Conservation (phyloP, 495 filamentous ascomycete genomes). For the Paragyromitra xinjiangensis region DNA sequence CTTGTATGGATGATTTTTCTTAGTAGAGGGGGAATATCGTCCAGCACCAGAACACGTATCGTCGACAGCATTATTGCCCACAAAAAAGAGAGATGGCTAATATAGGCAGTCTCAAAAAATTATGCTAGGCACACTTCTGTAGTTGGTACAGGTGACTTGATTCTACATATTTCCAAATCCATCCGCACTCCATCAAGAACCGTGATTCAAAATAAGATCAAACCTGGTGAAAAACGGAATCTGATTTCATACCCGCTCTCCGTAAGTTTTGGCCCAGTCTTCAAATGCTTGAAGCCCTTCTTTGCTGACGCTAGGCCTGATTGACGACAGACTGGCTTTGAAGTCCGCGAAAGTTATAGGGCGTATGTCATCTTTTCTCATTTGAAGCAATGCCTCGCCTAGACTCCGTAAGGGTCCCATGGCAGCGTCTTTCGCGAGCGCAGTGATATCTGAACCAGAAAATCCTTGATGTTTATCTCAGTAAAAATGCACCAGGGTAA, state of each 20-base stretch:
- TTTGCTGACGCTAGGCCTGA: constrained; percentile 88
- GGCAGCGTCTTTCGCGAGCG: constrained; percentile 94
- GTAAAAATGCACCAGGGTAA: neutral
- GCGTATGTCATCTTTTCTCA: constrained; percentile 91
- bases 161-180: neutral
- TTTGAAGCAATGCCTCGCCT: constrained; percentile 87
- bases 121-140: neutral
- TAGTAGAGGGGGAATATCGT: neutral
- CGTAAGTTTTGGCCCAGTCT: constrained; percentile 92
- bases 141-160: neutral
- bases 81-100: neutral
- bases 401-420: constrained; percentile 95
- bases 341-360: constrained; percentile 87
- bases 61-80: neutral
- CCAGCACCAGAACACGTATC: neutral
- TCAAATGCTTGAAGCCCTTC: constrained; percentile 86
- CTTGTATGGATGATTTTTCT: neutral
- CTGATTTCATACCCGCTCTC: constrained; percentile 73
- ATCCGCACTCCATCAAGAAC: neutral
- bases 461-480: constrained; percentile 69
- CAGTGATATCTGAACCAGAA: constrained; percentile 96
- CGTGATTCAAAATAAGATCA: no score
- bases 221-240: neutral
- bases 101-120: neutral
- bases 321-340: constrained; percentile 80